Percentiles rank a stretch among this genome's conserved stretches.
phyloP scores from a whole-genome alignment of 225 moss, liverwort and hornwort genomes.

The Antitrichia curtipendula region DNA sequence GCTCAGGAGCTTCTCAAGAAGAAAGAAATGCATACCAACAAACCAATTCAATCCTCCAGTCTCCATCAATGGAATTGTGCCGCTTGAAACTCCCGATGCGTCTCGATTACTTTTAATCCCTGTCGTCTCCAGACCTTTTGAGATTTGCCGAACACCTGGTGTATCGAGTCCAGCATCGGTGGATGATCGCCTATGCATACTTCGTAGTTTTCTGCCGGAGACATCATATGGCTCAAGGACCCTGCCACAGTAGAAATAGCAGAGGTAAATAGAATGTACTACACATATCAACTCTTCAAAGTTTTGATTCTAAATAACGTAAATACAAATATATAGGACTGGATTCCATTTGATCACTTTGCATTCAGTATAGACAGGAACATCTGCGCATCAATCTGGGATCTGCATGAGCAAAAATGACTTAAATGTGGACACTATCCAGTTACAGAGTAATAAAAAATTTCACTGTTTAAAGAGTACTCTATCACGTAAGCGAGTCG shows the following conservation, averaged over 20 bases:
- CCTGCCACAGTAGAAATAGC: slow-evolving; percentile 5
- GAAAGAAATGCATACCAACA: slow-evolving; percentile 42
- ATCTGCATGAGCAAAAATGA: not conserved
- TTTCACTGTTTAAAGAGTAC: not conserved
- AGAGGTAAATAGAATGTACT: not conserved
- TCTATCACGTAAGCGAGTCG: not conserved
- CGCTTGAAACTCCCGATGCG: slow-evolving; percentile 16
- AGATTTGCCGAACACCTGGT: slow-evolving; percentile 16
- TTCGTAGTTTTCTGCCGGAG: slow-evolving; percentile 10
- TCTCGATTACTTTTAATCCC: slow-evolving; percentile 15
- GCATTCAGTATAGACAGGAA: not conserved
- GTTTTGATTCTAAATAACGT: not conserved
- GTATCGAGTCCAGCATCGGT: slow-evolving; percentile 28
- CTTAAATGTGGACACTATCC: not conserved
- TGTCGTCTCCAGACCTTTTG: slow-evolving; percentile 12
- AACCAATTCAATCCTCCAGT: slow-evolving; percentile 81
- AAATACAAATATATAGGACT: not conserved
- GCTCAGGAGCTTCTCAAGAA: not conserved
- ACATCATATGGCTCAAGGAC: slow-evolving; percentile 12
- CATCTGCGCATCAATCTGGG: not conserved
- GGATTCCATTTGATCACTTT: not conserved
- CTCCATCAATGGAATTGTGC: slow-evolving; percentile 45
- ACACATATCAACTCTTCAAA: not conserved
- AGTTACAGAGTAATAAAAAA: not conserved
- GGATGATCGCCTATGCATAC: slow-evolving; percentile 31